Conservation (phyloP, 1,284 basidiomycete species). For the Rhodotorula sp. region DNA sequence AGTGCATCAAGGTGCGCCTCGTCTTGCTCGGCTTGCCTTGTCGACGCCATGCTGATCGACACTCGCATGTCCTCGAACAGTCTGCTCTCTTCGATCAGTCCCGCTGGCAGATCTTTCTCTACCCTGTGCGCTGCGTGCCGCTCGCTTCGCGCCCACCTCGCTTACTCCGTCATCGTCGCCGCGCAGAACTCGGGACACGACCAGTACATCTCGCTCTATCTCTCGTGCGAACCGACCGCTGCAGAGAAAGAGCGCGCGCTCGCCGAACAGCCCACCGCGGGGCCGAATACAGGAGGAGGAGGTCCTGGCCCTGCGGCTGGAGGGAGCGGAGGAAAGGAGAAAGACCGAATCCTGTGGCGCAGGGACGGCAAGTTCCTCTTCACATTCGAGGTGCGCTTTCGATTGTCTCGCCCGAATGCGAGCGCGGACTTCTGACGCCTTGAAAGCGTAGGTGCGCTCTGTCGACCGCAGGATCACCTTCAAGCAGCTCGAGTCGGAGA, state of each 20-base stretch:
- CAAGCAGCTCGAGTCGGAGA: slow-evolving; percentile 51
- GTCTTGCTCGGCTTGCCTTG: not conserved
- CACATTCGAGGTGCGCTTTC: slow-evolving; percentile 44
- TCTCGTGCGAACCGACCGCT: slow-evolving; percentile 47
- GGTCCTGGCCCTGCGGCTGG: not conserved
- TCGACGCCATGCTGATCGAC: not conserved
- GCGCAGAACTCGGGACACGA: slow-evolving; percentile 46
- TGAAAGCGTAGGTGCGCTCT: slow-evolving; percentile 22
- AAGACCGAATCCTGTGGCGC: slow-evolving; percentile 42
- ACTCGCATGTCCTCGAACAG: not conserved
- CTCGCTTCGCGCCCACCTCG: not conserved
- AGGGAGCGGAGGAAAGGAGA: slow-evolving; percentile 28
- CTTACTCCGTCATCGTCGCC: not conserved
- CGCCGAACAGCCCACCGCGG: slow-evolving; percentile 19
- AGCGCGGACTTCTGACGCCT: not conserved
- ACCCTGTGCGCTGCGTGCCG: slow-evolving; percentile 28
- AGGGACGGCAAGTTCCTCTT: slow-evolving; percentile 47
- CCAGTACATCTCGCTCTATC: slow-evolving; percentile 47
- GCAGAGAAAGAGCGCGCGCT: slow-evolving; percentile 45
- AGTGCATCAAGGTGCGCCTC: slow-evolving; percentile 50
- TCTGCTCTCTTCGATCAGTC: slow-evolving; percentile 39
- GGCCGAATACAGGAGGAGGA: not conserved
- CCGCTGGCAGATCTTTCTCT: slow-evolving; percentile 49
- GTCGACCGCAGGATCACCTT: slow-evolving; percentile 40
- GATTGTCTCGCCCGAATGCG: too few relatives aligned